phyloP scores from a whole-genome alignment of 2,329 filamentous ascomycete species.

The Alternaria brassicicola region DNA sequence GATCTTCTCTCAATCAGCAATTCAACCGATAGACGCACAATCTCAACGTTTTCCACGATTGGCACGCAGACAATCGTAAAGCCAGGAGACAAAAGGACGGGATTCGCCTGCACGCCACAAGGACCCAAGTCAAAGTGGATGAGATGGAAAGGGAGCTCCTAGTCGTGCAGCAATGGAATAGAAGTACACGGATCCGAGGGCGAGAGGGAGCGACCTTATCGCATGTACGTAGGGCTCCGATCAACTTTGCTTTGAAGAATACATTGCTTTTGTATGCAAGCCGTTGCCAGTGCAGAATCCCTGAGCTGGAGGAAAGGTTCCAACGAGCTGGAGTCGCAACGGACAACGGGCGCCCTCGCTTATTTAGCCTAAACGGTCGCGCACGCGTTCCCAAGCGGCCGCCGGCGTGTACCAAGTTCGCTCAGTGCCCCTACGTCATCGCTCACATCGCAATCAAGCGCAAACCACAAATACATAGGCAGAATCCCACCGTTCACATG shows the following conservation, averaged over 20 bases:
- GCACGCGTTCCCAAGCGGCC: neutral
- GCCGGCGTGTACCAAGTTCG: slow-evolving; percentile 10
- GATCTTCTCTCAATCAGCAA: no score
- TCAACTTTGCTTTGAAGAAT: neutral
- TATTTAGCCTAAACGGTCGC: slow-evolving; percentile 1
- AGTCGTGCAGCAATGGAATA: neutral
- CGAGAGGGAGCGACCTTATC: neutral
- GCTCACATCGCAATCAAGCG: slow-evolving; percentile 9
- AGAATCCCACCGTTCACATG: slow-evolving; percentile 3
- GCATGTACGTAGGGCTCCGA: neutral
- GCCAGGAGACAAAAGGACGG: no score
- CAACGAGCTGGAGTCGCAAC: neutral
- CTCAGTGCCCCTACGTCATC: slow-evolving; percentile 8
- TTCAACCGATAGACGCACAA: no score
- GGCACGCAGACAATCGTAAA: no score
- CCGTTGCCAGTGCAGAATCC: neutral
- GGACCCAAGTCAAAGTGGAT: no score
- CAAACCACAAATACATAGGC: neutral
- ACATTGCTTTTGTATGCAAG: neutral
- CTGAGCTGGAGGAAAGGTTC: neutral
- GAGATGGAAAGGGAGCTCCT: neutral
- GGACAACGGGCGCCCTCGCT: neutral
- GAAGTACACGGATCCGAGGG: neutral
- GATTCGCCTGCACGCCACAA: no score
- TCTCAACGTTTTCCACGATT: no score